Evolutionary conservation across 345 rosid genomes (phyloP), one percentile per base, ranked within the genome.

Genomic region (Geranium rotundifolium): DNA sequence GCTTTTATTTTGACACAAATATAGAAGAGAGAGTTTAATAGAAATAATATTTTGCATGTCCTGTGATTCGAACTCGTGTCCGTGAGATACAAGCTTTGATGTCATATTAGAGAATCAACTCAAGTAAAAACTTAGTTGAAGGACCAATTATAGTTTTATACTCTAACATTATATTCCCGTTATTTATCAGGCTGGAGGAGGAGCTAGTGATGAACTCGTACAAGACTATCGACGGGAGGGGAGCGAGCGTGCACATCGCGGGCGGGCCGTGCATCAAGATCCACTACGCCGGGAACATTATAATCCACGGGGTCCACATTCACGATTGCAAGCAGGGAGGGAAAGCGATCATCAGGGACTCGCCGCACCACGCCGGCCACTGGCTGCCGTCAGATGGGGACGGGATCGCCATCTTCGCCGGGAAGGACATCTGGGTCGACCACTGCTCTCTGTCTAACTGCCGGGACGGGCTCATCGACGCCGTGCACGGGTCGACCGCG

Each of bases 151-250:
- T n/a, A n/a, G n/a, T n/a, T n/a, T n/a, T n/a, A n/a, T n/a, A n/a
- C n/a, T n/a, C n/a, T n/a, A n/a, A n/a, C n/a, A n/a, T n/a, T n/a
- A n/a, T n/a, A n/a, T n/a, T n/a, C n/a, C n/a, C n/a, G n/a, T n/a
- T 23, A 23, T 23, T 23, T 23, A 23, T 23, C 27, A 34, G 67
- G 63, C 77, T 88, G 8, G 66, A 84, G 19, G 63, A 88, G 57
- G 91, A 88, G 69, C 79, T 88, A 5, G 75, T 88, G 6, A 73
- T 88, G 74, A 79, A 84, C 73, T 85, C 91, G 20, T 78, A 68
- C 73, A 88, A 88, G 75, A 88, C 95, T 3, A 77, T 88, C 54
- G 95, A 88, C 61, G 95, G 95, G 50, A 76, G 95, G 69, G 95
- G 95, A 17, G 77, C 86, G 1, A 85, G 82, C 73, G 91, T 88